A percentile compares a stretch with the other conserved stretches of the same genome.
These are phyloP conservation scores for Trapa incisa DNA, from an alignment of 345 rosid species.

Conservation along the genomic window DNA sequence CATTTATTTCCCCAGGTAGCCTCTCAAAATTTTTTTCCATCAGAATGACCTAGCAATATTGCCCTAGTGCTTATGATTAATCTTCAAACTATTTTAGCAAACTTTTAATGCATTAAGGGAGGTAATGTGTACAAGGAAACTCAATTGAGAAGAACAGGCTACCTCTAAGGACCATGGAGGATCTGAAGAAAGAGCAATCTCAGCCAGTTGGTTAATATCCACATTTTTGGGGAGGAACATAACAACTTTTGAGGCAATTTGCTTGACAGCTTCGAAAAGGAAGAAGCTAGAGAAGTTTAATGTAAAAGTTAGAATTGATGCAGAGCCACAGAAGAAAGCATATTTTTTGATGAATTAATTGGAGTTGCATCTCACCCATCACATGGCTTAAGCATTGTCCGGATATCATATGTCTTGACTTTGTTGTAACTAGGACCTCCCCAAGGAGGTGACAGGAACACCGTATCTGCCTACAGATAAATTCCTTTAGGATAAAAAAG, in stretches of 20 bases:
- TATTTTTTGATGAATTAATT: background rate
- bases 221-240: slow-evolving; percentile 87
- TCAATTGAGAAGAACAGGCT: slow-evolving; percentile 6
- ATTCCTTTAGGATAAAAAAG: no score
- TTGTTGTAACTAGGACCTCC: slow-evolving; percentile 84
- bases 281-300: slow-evolving; percentile 34
- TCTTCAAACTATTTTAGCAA: no score
- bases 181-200: slow-evolving; percentile 44
- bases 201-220: slow-evolving; percentile 75
- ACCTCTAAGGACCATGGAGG: slow-evolving; percentile 74
- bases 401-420: slow-evolving; percentile 50
- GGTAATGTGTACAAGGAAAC: background rate
- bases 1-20: no score
- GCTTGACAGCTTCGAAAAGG: slow-evolving; percentile 53
- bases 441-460: slow-evolving; percentile 95
- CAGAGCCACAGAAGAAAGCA: background rate
- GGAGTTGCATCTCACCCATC: slow-evolving; percentile 46
- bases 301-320: background rate
- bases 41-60: no score
- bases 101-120: no score
- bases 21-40: no score
- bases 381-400: slow-evolving; percentile 74
- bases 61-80: no score
- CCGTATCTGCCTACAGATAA: slow-evolving; percentile 51
- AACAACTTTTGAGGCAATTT: slow-evolving; percentile 48